Base-by-base conservation (phyloP, 805 yeast species). In the Saturnispora ahearnii region DNA sequence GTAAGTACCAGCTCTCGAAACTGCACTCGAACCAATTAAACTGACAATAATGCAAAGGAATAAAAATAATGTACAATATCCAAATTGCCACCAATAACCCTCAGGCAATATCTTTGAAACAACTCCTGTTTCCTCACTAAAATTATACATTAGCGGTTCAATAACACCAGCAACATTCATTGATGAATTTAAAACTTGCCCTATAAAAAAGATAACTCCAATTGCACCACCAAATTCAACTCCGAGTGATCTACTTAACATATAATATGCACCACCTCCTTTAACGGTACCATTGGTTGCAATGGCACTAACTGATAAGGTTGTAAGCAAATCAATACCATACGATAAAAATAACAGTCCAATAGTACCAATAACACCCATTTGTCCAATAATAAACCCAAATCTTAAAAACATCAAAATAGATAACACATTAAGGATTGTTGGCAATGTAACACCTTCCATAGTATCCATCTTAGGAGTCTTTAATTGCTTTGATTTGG, bases 201-300 rank as follows among this genome's bases (percentile, higher is more conserved):
- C 99, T 48, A 93, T 73, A 61, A 84, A 95, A 64, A 93, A 93
- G 24, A 93, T 91, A 29, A 93, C 73, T 1, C 99, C 99, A 55
- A 93, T 91, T 4, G 96, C 85, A 3, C 99, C 99, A 28, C 99
- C 99, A 67, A 93, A 93, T 63, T 93, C 99, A 3, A 97, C 96
- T 0, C 99, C 99, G 53, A 93, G 70, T 32, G 96, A 84, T 57
- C 99, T 74, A 32, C 96, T 85, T 52, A 93, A 88, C 97, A 93
- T 93, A 60, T 89, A 93, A 63, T 93, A 93, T 0, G 98, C 97
- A 44, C 99, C 99, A 13, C 99, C 99, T 12, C 98, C 98, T 57
- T 89, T 78, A 2, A 93, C 98, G 0, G 95, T 88, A 22, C 99
- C 99, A 62, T 93, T 93, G 2, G 99, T 93, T 2, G 97, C 88